Evolutionary conservation across 345 rosid genomes (phyloP).

Genomic region (Brassica juncea): DNA sequence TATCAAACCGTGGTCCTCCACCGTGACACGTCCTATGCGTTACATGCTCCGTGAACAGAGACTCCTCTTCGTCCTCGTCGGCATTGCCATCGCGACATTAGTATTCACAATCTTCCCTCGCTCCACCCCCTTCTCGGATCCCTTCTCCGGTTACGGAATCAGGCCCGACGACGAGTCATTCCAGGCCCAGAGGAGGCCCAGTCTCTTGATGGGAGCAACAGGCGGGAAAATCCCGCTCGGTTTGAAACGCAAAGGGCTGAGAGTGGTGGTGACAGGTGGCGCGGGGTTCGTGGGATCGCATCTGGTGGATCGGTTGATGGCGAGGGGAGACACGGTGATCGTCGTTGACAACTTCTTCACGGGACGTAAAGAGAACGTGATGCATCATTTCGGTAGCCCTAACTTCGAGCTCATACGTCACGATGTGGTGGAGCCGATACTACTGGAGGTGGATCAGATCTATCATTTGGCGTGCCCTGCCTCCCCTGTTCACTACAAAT

Average conservation of each 20-base stretch:
- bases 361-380: conserved; percentile 67
- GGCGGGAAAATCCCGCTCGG: conserved; percentile 63
- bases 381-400: conserved; percentile 73
- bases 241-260: conserved; percentile 51
- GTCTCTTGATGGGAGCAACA: neutral
- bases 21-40: conserved; percentile 52
- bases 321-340: conserved; percentile 73
- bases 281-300: conserved; percentile 93
- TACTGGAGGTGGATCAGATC: conserved; percentile 89
- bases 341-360: conserved; percentile 83
- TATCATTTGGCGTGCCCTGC: conserved; percentile 91
- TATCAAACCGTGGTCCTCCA: conserved; percentile 69
- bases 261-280: conserved; percentile 81
- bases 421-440: conserved; percentile 80
- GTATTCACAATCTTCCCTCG: conserved; percentile 57
- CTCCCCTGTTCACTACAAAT: conserved; percentile 90
- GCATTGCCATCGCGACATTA: conserved; percentile 60
- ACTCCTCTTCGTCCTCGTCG: conserved; percentile 54
- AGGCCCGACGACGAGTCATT: conserved; percentile 27
- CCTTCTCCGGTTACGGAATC: conserved; percentile 32
- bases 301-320: conserved; percentile 82
- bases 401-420: conserved; percentile 77
- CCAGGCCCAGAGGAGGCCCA: conserved; percentile 37
- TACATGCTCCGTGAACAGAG: conserved; percentile 58
- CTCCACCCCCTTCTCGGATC: conserved; percentile 34